Evolutionary conservation across 495 filamentous ascomycete genomes (phyloP).

Genomic region (Aspergillus cristatus): DNA sequence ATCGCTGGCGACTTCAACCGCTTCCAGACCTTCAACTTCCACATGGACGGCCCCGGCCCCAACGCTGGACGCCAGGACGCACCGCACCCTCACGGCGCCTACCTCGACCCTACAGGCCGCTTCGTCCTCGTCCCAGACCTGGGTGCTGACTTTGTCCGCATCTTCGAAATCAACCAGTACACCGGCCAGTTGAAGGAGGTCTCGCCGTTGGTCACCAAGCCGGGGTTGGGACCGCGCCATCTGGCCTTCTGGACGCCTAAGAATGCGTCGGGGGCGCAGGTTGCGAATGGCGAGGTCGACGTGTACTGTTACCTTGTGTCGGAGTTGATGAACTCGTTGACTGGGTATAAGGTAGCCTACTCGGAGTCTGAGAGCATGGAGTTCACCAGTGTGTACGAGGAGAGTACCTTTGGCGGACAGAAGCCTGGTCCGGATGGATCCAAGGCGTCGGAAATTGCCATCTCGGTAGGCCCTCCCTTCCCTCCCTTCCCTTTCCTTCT

Average conservation of each 20-base stretch:
- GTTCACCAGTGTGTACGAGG: slow-evolving; percentile 32
- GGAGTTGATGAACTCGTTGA: slow-evolving; percentile 47
- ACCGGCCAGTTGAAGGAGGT: slow-evolving; percentile 10
- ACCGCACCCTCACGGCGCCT: slow-evolving; percentile 52
- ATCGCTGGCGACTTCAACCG: slow-evolving; percentile 7
- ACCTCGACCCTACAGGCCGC: slow-evolving; percentile 51
- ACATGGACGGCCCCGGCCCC: slow-evolving; percentile 33
- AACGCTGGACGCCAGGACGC: slow-evolving; percentile 43
- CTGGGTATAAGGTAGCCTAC: slow-evolving; percentile 45
- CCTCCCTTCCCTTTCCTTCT: not conserved
- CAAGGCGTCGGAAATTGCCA: slow-evolving; percentile 47
- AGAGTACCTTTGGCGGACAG: slow-evolving; percentile 36
- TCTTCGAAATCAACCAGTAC: slow-evolving; percentile 38
- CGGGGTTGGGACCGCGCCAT: slow-evolving; percentile 56
- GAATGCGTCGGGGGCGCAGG: slow-evolving; percentile 3
- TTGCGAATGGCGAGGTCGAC: slow-evolving; percentile 3
- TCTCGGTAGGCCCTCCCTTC: slow-evolving; percentile 44
- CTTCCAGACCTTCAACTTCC: slow-evolving; percentile 39
- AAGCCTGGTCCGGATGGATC: slow-evolving; percentile 24
- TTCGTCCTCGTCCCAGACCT: slow-evolving; percentile 57
- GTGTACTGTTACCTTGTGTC: slow-evolving; percentile 48
- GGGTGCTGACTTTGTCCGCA: slow-evolving; percentile 51
- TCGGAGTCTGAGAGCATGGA: slow-evolving; percentile 15
- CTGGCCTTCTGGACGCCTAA: slow-evolving; percentile 40
- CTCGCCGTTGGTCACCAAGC: slow-evolving; percentile 10